Evolutionary conservation across 495 filamentous ascomycete genomes (phyloP).

Genomic region (Hypoxylon perforatum): DNA sequence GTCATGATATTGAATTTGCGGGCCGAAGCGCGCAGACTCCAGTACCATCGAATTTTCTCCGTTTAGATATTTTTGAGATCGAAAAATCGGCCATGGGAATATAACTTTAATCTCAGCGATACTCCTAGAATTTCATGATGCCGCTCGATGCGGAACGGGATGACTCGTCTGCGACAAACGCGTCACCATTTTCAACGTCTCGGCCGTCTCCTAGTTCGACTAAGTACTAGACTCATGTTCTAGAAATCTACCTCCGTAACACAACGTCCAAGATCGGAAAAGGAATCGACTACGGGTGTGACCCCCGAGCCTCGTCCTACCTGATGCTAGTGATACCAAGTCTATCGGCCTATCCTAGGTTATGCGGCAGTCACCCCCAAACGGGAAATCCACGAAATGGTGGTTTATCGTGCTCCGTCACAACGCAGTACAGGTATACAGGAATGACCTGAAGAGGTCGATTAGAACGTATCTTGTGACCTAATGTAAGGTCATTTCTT

Average conservation of each 20-base stretch:
- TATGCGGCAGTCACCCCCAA: background rate
- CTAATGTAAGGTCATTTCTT: background rate
- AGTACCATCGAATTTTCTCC: background rate
- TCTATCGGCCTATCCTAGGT: constrained; percentile 7
- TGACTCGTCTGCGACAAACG: background rate
- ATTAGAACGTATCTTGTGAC: background rate
- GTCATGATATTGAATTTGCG: background rate
- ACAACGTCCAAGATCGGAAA: background rate
- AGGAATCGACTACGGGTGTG: background rate
- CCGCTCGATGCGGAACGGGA: background rate
- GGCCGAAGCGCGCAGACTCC: background rate
- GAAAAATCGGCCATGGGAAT: background rate
- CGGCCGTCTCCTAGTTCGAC: background rate
- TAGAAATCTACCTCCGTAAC: background rate
- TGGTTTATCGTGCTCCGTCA: constrained; percentile 2
- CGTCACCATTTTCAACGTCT: constrained; percentile 1
- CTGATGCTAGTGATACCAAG: background rate
- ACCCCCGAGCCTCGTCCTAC: background rate
- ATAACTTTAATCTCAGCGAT: background rate
- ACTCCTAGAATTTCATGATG: background rate
- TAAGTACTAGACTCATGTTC: background rate
- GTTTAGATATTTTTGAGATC: background rate
- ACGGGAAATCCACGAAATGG: constrained; percentile 5
- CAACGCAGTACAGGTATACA: constrained; percentile 1
- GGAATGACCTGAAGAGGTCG: background rate